Evolutionary conservation across 371 early-diverging fungal species (phyloP), one percentile per base, ranked within the genome.

Genomic region (Saksenaea vasiformis): DNA sequence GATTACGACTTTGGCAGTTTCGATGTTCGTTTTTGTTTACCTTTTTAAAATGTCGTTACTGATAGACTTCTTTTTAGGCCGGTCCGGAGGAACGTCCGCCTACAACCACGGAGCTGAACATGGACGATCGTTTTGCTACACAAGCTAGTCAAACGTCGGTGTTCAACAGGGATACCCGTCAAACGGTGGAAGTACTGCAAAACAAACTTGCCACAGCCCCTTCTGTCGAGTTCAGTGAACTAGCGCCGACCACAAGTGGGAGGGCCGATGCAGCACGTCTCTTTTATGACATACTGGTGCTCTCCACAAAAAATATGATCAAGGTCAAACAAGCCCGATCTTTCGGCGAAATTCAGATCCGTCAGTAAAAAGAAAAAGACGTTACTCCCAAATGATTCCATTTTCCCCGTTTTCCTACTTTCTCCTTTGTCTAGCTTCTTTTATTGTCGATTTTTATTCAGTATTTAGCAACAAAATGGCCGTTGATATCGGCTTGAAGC

Each of bases 281-380:
- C 55, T 98, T 98, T 73, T 97, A 94, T 73, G 97, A 97, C 71
- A 71, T 96, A 19, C 78, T 98, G 54, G 91, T 96, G 9, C 81
- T 98, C 56, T 89, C 92, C 60, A 92, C 97, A 2, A 92, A 90
- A 69, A 87, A 93, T 67, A 83, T 93, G 77, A 73, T 98, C 55
- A 83, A 90, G 55, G 91, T 96, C 10, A 71, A 91, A 62, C 98
- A 98, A 77, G 67, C 79, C 7, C 78, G 83, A 59, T 73, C 97
- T 27, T 97, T 84, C 82, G 95, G 91, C 17, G 94, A 94, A 37
- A 94, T 98, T 61, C 47, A 74, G 58, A 86, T 97, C 64, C 67
- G 72, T 37, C 77, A 39, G 24, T 60, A 61, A 54, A 22, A 27
- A 54, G 39, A 17, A 61, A 28, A 11, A 35, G 13, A 39, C 8